A percentile compares a stretch with the other conserved stretches of the same genome.
These are phyloP conservation scores for Picochlorum sp. DNA, from an alignment of 139 green algal species.

Conservation along the genomic window DNA sequence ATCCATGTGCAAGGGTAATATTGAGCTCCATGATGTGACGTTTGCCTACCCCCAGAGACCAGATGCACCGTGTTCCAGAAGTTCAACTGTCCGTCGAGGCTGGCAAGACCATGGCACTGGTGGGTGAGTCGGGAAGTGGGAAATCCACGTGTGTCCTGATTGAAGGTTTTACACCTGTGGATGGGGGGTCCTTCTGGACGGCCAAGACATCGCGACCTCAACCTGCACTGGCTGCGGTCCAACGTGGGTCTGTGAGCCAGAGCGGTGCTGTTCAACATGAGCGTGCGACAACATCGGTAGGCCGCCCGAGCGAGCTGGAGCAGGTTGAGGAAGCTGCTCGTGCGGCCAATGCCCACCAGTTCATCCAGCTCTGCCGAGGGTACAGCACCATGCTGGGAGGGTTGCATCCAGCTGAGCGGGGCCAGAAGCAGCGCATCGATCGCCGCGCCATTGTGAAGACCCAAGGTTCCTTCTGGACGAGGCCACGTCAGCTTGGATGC, in stretches of 20 bases:
- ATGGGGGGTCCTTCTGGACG: conserved; percentile 58
- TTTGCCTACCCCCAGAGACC: conserved; percentile 65
- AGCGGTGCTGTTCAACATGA: conserved; percentile 74
- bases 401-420: conserved; percentile 46
- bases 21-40: conserved; percentile 36
- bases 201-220: conserved; percentile 61
- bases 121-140: conserved; percentile 81
- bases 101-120: conserved; percentile 72
- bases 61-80: conserved; percentile 43
- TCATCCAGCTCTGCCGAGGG: conserved; percentile 53
- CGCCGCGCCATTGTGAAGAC: conserved; percentile 54
- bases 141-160: conserved; percentile 86
- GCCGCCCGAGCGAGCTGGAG: conserved; percentile 36
- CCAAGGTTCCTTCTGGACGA: conserved; percentile 58
- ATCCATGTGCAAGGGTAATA: conserved; percentile 4
- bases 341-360: conserved; percentile 50
- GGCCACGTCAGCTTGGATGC: conserved; percentile 53
- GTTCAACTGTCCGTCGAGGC: conserved; percentile 48
- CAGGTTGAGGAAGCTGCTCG: conserved; percentile 47
- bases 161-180: conserved; percentile 75
- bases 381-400: conserved; percentile 55
- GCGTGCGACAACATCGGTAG: conserved; percentile 75
- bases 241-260: conserved; percentile 81
- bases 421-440: conserved; percentile 81
- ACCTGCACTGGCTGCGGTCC: conserved; percentile 67